Conservation (phyloP, 345 rosid genomes). For the Laguncularia racemosa region DNA sequence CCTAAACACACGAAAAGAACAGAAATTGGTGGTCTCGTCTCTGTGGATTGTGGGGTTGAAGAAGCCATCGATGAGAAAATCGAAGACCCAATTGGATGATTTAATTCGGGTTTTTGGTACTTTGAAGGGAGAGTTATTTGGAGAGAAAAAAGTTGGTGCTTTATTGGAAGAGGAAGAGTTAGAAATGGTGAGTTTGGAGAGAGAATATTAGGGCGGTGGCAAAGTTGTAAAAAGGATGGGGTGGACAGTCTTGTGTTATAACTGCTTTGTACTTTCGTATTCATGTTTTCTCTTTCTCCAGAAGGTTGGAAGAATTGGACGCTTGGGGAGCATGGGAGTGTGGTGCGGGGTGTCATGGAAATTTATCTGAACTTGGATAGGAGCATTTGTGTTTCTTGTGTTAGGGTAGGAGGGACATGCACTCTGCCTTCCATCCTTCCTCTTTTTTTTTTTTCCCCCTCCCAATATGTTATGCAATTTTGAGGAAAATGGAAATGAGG, state of each 20-base stretch:
- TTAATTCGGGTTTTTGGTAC: constrained; percentile 8
- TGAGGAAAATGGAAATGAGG: no score
- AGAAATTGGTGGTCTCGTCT: constrained; percentile 51
- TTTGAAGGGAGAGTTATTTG: constrained; percentile 7
- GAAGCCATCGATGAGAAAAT: constrained; percentile 45
- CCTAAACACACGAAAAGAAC: constrained; percentile 91
- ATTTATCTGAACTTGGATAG: no score
- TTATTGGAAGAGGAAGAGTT: constrained; percentile 10
- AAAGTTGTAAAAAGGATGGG: constrained; percentile 38
- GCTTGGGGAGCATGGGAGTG: no score
- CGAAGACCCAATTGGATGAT: constrained; percentile 13
- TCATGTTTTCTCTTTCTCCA: neutral
- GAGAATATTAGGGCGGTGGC: constrained; percentile 27
- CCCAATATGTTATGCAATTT: no score
- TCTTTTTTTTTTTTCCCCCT: no score
- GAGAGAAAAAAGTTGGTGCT: constrained; percentile 13
- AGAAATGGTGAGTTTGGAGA: constrained; percentile 10
- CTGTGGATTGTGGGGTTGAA: constrained; percentile 21
- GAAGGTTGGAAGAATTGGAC: neutral
- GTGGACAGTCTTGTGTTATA: constrained; percentile 14
- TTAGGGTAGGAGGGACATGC: no score
- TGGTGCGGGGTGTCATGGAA: no score
- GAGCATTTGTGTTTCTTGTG: no score
- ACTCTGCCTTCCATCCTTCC: no score
- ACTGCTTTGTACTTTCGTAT: constrained; percentile 1